phyloP scores from a whole-genome alignment of 441 rosid species.

The Croton setiger region DNA sequence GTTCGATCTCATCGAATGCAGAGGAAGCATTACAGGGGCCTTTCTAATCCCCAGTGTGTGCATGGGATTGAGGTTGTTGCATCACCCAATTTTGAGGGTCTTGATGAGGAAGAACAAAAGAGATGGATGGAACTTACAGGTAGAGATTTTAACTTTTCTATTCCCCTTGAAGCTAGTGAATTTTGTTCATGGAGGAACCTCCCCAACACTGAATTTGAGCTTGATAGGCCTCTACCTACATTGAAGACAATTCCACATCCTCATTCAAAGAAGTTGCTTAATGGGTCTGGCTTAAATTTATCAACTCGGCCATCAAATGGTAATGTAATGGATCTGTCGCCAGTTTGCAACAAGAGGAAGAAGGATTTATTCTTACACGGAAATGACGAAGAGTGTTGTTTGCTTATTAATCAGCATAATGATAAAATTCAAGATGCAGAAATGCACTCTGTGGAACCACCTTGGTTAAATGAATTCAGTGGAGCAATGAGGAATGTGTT shows the following conservation, averaged over 20 bases:
- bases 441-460: too few species aligned
- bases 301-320: too few species aligned
- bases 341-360: too few species aligned
- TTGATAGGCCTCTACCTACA: slow-evolving; percentile 39
- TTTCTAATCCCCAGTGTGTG: slow-evolving; percentile 89
- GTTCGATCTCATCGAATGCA: slow-evolving; percentile 91
- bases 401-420: too few species aligned
- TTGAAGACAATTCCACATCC: slow-evolving; percentile 12
- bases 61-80: slow-evolving; percentile 73
- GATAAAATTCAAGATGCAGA: too few species aligned
- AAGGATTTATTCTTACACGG: too few species aligned
- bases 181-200: slow-evolving; percentile 70
- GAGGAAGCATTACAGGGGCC: slow-evolving; percentile 87
- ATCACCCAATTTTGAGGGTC: slow-evolving; percentile 57
- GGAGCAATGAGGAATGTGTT: too few species aligned
- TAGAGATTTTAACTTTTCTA: slow-evolving; percentile 49
- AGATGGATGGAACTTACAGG: slow-evolving; percentile 77
- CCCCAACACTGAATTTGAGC: slow-evolving; percentile 58
- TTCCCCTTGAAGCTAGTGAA: slow-evolving; percentile 74
- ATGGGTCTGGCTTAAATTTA: too few species aligned
- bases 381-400: too few species aligned
- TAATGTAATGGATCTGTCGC: too few species aligned
- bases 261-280: too few species aligned
- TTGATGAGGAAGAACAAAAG: slow-evolving; percentile 61
- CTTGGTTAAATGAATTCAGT: too few species aligned